Conservation (phyloP, 768 basidiomycete genomes). For the Piloderma croceum region DNA sequence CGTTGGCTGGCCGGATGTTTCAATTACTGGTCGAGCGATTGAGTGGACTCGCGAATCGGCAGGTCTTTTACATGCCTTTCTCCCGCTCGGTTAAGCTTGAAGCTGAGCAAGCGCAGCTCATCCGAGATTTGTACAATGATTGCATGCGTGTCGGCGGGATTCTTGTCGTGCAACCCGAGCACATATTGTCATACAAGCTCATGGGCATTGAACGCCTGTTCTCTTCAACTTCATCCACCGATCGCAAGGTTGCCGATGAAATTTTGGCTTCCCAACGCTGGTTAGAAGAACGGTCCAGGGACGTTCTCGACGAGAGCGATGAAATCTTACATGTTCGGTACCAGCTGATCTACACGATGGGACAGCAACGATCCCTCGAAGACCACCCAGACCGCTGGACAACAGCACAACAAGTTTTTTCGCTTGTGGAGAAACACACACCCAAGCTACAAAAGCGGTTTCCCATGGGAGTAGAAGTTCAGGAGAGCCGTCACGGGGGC, state of each 20-base stretch:
- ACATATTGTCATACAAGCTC: slow-evolving; percentile 47
- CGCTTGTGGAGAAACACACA: too few relatives aligned
- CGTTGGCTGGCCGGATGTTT: slow-evolving; percentile 44
- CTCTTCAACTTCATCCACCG: neutral
- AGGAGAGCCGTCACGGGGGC: neutral
- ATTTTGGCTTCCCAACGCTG: slow-evolving; percentile 26
- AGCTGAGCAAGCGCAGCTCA: slow-evolving; percentile 31
- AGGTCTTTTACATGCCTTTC: slow-evolving; percentile 47
- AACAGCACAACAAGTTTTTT: slow-evolving; percentile 33
- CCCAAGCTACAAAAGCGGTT: neutral
- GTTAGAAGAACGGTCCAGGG: too few relatives aligned
- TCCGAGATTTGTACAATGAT: too few relatives aligned
- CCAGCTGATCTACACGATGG: slow-evolving; percentile 44
- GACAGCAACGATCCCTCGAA: slow-evolving; percentile 33
- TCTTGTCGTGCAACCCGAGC: slow-evolving; percentile 48
- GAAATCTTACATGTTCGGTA: slow-evolving; percentile 44
- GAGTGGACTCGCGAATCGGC: slow-evolving; percentile 39
- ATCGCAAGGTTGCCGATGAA: slow-evolving; percentile 5
- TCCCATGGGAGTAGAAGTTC: slow-evolving; percentile 3
- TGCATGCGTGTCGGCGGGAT: slow-evolving; percentile 41
- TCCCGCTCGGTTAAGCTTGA: slow-evolving; percentile 36
- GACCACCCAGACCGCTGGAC: slow-evolving; percentile 40
- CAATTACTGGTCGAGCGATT: slow-evolving; percentile 40
- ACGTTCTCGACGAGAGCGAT: slow-evolving; percentile 44
- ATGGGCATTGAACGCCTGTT: slow-evolving; percentile 37